Base-by-base conservation (phyloP, 1,284 basidiomycete genomes). In the Ganoderma lucidum region DNA sequence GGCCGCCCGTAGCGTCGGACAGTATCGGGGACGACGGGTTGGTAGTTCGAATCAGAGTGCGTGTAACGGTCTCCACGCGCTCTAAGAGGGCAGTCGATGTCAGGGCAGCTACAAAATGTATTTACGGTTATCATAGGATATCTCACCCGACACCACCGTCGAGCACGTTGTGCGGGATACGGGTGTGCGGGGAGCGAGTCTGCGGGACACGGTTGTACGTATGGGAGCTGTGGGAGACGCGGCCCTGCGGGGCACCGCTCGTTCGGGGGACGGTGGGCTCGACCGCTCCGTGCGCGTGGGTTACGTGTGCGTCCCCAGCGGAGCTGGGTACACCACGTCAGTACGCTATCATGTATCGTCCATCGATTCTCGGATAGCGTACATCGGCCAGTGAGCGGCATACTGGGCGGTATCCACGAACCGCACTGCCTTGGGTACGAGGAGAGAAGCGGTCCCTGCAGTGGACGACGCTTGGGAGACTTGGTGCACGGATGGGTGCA, bases 91-190 rank as follows among this genome's bases (percentile, higher is more conserved):
- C n/a, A 51, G 17, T 23, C 10, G 23, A 3, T 10, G 48, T n/a
- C n/a, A 51, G 48, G 10, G 10, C 48, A 2, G 48, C n/a, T 51
- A 51, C 48, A 28, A 4, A 17, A 51, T 3, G 10, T n/a, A 12
- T 4, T 10, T 8, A 12, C 0, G 48, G n/a, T 10, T 23, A n/a
- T 23, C 19, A 51, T 10, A 10, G 23, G n/a, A 12, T 51, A 12
- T 51, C 48, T 51, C 48, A 51, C 48, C 48, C 48, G 23, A 51
- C n/a, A 51, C 48, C 48, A 51, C 48, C 48, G n/a, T 23, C 48
- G n/a, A 51, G 23, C 48, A 23, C 19, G 48, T 51, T 51, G 48
- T 51, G 48, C 48, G 23, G n/a, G 48, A 51, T 12, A 51, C 9
- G 48, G 48, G 3, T 51, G 48, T n/a, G 48, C n/a, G 48, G 48